Evolutionary conservation across 192 early-diverging fungal species (phyloP), one percentile per base, ranked within the genome.

Genomic region (Backusella sp.): DNA sequence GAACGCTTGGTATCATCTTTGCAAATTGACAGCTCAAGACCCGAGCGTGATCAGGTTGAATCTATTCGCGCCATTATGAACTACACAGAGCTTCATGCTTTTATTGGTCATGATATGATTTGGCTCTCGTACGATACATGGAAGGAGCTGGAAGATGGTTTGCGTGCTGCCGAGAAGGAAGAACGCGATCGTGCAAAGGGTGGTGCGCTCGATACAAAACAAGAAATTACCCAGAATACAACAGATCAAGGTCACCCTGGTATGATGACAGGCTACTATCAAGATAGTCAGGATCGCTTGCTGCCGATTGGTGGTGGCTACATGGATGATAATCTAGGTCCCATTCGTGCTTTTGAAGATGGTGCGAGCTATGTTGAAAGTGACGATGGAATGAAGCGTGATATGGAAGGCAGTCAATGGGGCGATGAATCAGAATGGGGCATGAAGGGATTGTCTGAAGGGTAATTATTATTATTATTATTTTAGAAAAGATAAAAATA

Each of bases 101-200:
- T 70, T 4, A 72, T 92, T 0, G 93, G 91, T 23, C 77, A 86
- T 49, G 84, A 83, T n/a, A 86, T 83, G 66, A 82, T 94, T 32
- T 91, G 88, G 78, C 71, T 93, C 67, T 83, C 88, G 4, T 88
- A 93, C 70, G 84, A 85, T 4, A 87, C 87, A 30, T 94, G 91
- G 91, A 88, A 86, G 66, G 86, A 85, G 73, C 68, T 92, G 23
- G 92, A 94, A 71, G 85, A 89, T 41, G 79, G 84, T n/a, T 78
- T 94, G 21, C 85, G 91, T 28, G 77, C 80, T 0, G 67, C 83
- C n/a, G 93, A 94, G 79, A 89, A 90, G 66, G 88, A 90, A 53
- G 89, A 88, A n/a, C 72, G 86, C 15, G 77, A 78, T 28, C 79
- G 74, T 26, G 68, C 78, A 66, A 89, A 89, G 66, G 72, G 67